Evolutionary conservation across 1,284 basidiomycete genomes (phyloP), one percentile per base, ranked within the genome.

Genomic region (Spongiforma sp.): DNA sequence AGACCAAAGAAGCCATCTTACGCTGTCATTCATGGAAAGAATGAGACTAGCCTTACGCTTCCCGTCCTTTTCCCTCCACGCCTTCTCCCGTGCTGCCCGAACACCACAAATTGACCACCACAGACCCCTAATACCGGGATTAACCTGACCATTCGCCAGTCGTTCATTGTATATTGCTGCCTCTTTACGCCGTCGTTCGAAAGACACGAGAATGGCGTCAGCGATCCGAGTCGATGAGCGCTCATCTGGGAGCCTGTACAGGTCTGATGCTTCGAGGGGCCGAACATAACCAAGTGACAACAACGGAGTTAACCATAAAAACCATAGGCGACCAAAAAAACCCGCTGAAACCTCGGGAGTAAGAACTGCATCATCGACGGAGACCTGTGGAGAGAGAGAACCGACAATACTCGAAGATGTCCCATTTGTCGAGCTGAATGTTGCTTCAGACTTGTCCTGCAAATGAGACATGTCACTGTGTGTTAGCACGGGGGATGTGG

Each of bases 1-100:
- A 4, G 84, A 81, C 94, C 95, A 96, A 75, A 96, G 94, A 82
- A 87, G 90, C 82, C 86, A 89, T 34, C 88, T 88, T 67, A 97
- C 86, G 62, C 89, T 90, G 73, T 96, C 94, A 70, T 91, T 93
- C 73, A 97, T 83, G 0, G 95, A 89, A 79, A 83, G 81, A 0
- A 86, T 80, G 24, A 98, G 84, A 69, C 91, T 93, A 0, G 95
- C 83, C 60, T 81, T 82, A 70, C 84, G 86, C 72, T 81, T 87
- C 1, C 93, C 93, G 34, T 83, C 82, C 37, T 82, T 84, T 60
- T 86, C 84, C 68, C 87, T 80, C 92, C 91, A 94, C 62, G 79
- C 75, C 63, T 83, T 84, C 74, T 91, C 87, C 50, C 83, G 83
- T 63, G 83, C 82, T n/a, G 76, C 75, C 37, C 84, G 78, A 24